Conservation (phyloP, 2,329 filamentous ascomycete species). For the Paracorniculantispora psalliotae region DNA sequence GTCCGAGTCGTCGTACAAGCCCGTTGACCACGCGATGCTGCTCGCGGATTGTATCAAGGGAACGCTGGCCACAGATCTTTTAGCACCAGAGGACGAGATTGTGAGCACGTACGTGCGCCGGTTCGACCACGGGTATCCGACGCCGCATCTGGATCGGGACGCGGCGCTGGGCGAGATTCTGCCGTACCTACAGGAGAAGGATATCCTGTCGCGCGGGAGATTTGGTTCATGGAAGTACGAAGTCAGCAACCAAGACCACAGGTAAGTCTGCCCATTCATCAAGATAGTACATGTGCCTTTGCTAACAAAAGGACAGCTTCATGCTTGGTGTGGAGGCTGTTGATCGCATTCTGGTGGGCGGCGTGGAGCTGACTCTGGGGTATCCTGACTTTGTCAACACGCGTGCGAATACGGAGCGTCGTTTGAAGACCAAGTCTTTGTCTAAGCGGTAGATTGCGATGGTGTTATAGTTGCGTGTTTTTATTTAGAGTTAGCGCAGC, state of each 20-base stretch:
- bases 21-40: conserved; percentile 72
- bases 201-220: conserved; percentile 83
- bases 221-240: conserved; percentile 95
- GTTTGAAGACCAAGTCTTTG: background rate
- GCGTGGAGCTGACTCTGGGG: conserved; percentile 88
- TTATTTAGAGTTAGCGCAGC: no score
- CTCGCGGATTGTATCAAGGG: conserved; percentile 82
- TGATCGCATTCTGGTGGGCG: conserved; percentile 82
- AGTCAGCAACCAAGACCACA: conserved; percentile 28
- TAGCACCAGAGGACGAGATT: conserved; percentile 77
- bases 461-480: background rate
- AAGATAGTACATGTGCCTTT: no score
- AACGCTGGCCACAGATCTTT: conserved; percentile 87
- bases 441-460: background rate
- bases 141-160: conserved; percentile 81
- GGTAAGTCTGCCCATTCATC: no score
- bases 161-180: conserved; percentile 80
- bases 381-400: conserved; percentile 94
- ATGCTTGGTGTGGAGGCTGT: conserved; percentile 93
- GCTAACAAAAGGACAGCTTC: conserved; percentile 40
- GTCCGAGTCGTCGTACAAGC: conserved; percentile 86
- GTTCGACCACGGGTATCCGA: conserved; percentile 93
- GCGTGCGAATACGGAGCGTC: conserved; percentile 50
- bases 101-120: conserved; percentile 90
- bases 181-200: conserved; percentile 75